These are phyloP conservation scores for Solanum paucissectum DNA, from an alignment of 257 asterid genomes.

Conservation along the genomic window DNA sequence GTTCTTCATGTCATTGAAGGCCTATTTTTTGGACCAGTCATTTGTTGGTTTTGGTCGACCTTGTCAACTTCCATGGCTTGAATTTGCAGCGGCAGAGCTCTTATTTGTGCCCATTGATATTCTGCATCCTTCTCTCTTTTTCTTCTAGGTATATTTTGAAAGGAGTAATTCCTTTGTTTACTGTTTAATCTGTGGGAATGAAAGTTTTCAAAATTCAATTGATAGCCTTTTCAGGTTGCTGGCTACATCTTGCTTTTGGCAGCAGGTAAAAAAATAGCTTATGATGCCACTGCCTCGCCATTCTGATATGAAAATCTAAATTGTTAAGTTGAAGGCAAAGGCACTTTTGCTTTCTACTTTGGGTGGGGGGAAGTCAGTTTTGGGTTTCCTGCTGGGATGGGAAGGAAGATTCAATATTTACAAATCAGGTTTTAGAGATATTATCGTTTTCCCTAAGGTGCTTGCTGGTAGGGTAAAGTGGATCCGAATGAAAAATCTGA, in stretches of 20 bases:
- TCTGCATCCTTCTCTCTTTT: neutral
- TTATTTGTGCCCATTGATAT: neutral
- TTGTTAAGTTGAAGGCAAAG: neutral
- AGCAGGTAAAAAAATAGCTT: neutral
- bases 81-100: neutral
- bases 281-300: neutral
- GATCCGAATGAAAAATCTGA: too few species aligned
- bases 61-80: neutral
- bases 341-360: neutral
- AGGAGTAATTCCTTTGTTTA: too few species aligned
- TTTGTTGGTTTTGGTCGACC: neutral
- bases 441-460: neutral
- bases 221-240: neutral
- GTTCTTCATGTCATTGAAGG: neutral
- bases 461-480: too few species aligned
- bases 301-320: neutral
- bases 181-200: neutral
- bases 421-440: neutral
- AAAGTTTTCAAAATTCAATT: neutral
- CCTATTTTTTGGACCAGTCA: neutral
- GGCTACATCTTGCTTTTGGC: neutral
- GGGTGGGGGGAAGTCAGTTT: neutral
- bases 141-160: neutral
- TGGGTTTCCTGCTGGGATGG: neutral
- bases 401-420: neutral